Evolutionary conservation across 345 rosid species (phyloP), one percentile per base, ranked within the genome.

Genomic region (Anacardium occidentale): DNA sequence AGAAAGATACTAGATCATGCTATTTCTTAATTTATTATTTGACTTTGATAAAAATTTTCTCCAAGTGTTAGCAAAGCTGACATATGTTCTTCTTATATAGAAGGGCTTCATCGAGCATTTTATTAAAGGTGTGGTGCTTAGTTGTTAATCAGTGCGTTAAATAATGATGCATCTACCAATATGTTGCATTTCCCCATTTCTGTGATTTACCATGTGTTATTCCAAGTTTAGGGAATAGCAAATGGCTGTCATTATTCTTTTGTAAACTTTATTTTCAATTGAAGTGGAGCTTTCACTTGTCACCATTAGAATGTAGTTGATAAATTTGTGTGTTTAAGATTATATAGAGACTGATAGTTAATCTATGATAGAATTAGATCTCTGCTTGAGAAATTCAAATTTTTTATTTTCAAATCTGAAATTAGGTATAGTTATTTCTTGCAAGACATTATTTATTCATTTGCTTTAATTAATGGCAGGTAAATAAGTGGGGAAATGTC

Each of bases 401-500:
- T 17, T 26, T 25, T 10, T 8, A 13, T 50, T 21, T 63, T 24
- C 60, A 11, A 37, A 40, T 51, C 25, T 44, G 44, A 11, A 40
- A 17, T 48, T 55, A 37, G 9, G 5, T 5, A 24, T 51, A 11
- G 14, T 14, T 62, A 7, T 56, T 68, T 48, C 9, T 26, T 32
- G 45, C 53, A 74, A 62, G 61, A 67, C 61, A 62, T 63, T 75
- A 62, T 45, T 75, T 69, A 11, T 63, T 75, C 47, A 40, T 5
- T 51, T 51, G 71, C 37, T 50, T 74, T 17, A 82, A 57, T 59
- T 82, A 45, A 67, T 87, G 80, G 52, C 86, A 90, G 99, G 96
- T 95, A 75, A 95, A 95, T 70, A 84, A 78, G 80, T 91, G 99
- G 97, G 91, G 98, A 40, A 95, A 95, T 81, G 88, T 92, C 68